Percentiles rank a stretch among this genome's conserved stretches.
phyloP scores from a whole-genome alignment of 768 basidiomycete genomes.

The Suillus bovinus region DNA sequence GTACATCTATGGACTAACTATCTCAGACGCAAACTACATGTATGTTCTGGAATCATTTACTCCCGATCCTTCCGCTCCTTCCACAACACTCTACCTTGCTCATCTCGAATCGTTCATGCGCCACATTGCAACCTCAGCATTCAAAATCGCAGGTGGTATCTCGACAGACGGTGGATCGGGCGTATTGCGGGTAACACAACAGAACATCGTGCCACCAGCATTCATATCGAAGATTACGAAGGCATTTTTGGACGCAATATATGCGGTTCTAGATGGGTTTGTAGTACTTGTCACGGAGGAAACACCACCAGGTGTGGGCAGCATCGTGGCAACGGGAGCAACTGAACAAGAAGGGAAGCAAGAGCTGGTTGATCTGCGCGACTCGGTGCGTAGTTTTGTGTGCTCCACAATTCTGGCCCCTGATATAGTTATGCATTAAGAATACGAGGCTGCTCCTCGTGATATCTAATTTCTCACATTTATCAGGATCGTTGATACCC shows the following conservation, averaged over 20 bases:
- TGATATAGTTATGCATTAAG: slow-evolving; percentile 40
- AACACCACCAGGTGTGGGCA: slow-evolving; percentile 46
- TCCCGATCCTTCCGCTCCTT: slow-evolving; percentile 57
- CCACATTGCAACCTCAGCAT: slow-evolving; percentile 71
- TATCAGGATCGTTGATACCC: slow-evolving; percentile 71
- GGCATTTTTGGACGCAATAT: slow-evolving; percentile 83
- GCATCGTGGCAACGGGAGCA: slow-evolving; percentile 35
- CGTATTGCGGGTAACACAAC: slow-evolving; percentile 52
- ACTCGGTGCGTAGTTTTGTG: slow-evolving; percentile 48
- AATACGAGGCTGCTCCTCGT: slow-evolving; percentile 86
- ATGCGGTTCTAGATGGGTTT: slow-evolving; percentile 85
- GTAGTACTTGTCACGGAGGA: slow-evolving; percentile 78
- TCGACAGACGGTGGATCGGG: slow-evolving; percentile 52
- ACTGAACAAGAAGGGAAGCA: slow-evolving; percentile 44
- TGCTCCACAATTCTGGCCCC: not conserved
- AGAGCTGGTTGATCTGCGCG: slow-evolving; percentile 59
- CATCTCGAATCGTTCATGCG: slow-evolving; percentile 81
- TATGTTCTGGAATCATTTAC: slow-evolving; percentile 89
- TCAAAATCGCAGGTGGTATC: slow-evolving; percentile 79
- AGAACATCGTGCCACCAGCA: slow-evolving; percentile 59
- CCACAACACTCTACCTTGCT: slow-evolving; percentile 73
- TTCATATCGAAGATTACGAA: slow-evolving; percentile 76
- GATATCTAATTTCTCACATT: slow-evolving; percentile 82
- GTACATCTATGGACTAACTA: slow-evolving; percentile 8
- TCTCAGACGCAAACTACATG: slow-evolving; percentile 77